phyloP scores from a whole-genome alignment of 2,329 filamentous ascomycete genomes.

The Diplocarpon rosae region DNA sequence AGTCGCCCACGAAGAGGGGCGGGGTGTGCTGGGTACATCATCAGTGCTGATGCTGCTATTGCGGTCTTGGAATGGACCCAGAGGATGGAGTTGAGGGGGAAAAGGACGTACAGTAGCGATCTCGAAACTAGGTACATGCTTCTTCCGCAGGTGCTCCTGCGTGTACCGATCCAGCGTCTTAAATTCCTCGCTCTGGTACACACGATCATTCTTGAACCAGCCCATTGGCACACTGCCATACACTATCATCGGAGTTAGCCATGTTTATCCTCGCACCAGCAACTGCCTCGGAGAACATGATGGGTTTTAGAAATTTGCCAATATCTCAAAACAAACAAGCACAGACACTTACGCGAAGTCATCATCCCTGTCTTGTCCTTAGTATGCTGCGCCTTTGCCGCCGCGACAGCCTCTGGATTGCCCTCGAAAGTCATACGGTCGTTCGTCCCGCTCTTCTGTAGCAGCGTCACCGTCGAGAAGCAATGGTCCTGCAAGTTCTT shows the following conservation, averaged over 20 bases:
- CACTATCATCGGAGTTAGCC: slow-evolving; percentile 10
- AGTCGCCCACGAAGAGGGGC: slow-evolving; percentile 28
- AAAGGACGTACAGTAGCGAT: slow-evolving; percentile 35
- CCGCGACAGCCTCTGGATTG: slow-evolving; percentile 31
- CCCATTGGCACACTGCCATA: slow-evolving; percentile 32
- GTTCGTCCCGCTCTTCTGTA: slow-evolving; percentile 32
- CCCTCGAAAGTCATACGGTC: slow-evolving; percentile 36
- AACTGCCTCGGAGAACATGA: too few species aligned
- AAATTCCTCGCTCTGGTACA: slow-evolving; percentile 37
- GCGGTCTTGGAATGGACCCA: too few species aligned
- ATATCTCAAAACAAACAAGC: too few species aligned
- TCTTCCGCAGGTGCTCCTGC: slow-evolving; percentile 34
- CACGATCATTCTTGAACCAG: slow-evolving; percentile 33
- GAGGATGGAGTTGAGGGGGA: too few species aligned
- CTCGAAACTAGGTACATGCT: slow-evolving; percentile 47
- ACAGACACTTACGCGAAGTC: slow-evolving; percentile 20
- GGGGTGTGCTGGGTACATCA: slow-evolving; percentile 12
- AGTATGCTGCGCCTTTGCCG: slow-evolving; percentile 38
- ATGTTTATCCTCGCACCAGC: too few species aligned
- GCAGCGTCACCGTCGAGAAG: slow-evolving; percentile 28
- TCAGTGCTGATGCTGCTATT: background rate
- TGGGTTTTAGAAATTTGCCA: too few species aligned
- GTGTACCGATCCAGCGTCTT: slow-evolving; percentile 34
- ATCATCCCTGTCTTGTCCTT: slow-evolving; percentile 31
- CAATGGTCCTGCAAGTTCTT: slow-evolving; percentile 36